phyloP scores from a whole-genome alignment of 2,329 filamentous ascomycete genomes.

The Amylocarpus encephaloides region DNA sequence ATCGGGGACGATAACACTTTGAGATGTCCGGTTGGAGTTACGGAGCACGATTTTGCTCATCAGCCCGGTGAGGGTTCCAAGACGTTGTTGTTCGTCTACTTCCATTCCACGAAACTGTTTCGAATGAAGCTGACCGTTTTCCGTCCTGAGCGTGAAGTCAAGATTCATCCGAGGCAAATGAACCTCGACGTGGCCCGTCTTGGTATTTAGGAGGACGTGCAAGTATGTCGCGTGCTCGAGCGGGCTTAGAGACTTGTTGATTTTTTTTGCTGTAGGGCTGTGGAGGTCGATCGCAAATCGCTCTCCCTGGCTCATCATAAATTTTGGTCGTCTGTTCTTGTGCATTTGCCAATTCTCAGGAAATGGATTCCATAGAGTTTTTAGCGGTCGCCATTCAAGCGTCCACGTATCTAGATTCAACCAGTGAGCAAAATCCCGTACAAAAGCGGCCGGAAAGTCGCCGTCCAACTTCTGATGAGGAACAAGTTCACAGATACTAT shows the following conservation, averaged over 20 bases:
- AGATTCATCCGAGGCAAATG: slow-evolving; percentile 43
- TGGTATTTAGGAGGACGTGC: slow-evolving; percentile 29
- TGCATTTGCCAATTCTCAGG: slow-evolving; percentile 26
- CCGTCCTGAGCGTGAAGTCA: slow-evolving; percentile 37
- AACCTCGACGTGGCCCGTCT: slow-evolving; percentile 24
- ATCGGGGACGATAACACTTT: slow-evolving; percentile 50
- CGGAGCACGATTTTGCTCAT: slow-evolving; percentile 51
- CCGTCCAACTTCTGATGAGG: slow-evolving; percentile 4
- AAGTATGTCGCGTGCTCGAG: slow-evolving; percentile 35
- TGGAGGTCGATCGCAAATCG: slow-evolving; percentile 31
- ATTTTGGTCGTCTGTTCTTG: background rate
- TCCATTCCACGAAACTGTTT: slow-evolving; percentile 45
- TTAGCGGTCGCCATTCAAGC: slow-evolving; percentile 21
- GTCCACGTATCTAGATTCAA: background rate
- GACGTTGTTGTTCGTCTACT: slow-evolving; percentile 40
- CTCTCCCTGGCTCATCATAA: slow-evolving; percentile 17
- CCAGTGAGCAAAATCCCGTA: slow-evolving; percentile 17
- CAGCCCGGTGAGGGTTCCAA: slow-evolving; percentile 54
- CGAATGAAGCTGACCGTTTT: slow-evolving; percentile 34
- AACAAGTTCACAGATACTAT: slow-evolving; percentile 14
- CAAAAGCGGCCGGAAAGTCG: slow-evolving; percentile 13
- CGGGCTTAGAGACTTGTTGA: slow-evolving; percentile 32
- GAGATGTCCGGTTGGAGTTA: slow-evolving; percentile 34
- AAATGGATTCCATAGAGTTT: slow-evolving; percentile 27
- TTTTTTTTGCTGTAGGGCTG: slow-evolving; percentile 31